phyloP scores from a whole-genome alignment of 169 alveolate species.

The Plasmodium fragile region DNA sequence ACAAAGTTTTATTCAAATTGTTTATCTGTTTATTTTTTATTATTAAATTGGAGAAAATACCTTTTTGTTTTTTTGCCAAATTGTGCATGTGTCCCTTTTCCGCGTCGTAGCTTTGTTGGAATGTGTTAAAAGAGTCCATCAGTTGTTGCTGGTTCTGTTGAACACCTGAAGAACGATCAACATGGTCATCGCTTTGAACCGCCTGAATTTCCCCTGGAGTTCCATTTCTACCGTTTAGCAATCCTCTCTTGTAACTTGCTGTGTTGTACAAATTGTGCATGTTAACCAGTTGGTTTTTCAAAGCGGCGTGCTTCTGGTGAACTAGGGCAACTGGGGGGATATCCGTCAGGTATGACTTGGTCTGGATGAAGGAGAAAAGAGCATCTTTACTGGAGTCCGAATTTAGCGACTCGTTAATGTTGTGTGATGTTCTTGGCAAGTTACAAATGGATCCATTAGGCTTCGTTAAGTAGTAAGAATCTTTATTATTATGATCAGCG shows the following conservation, averaged over 20 bases:
- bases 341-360: constrained; percentile 22
- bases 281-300: constrained; percentile 34
- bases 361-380: constrained; percentile 31
- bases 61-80: constrained; percentile 24
- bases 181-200: neutral
- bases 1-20: constrained; percentile 10
- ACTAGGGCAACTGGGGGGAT: constrained; percentile 57
- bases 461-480: constrained; percentile 66
- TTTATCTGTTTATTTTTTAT: constrained; percentile 18
- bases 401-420: constrained; percentile 27
- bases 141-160: neutral
- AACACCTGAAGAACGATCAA: neutral
- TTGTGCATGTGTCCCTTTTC: constrained; percentile 16
- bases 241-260: constrained; percentile 19
- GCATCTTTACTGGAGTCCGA: constrained; percentile 1
- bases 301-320: constrained; percentile 42
- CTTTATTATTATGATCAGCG: constrained; percentile 7
- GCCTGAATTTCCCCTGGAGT: neutral
- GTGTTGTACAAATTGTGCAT: constrained; percentile 51
- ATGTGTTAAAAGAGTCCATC: constrained; percentile 4
- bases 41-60: constrained; percentile 37
- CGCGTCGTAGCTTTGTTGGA: constrained; percentile 27
- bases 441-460: constrained; percentile 53
- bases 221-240: neutral
- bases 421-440: constrained; percentile 56